Evolutionary conservation across 2,329 filamentous ascomycete genomes (phyloP), one percentile per base, ranked within the genome.

Genomic region (Aspergillus brasiliensis): DNA sequence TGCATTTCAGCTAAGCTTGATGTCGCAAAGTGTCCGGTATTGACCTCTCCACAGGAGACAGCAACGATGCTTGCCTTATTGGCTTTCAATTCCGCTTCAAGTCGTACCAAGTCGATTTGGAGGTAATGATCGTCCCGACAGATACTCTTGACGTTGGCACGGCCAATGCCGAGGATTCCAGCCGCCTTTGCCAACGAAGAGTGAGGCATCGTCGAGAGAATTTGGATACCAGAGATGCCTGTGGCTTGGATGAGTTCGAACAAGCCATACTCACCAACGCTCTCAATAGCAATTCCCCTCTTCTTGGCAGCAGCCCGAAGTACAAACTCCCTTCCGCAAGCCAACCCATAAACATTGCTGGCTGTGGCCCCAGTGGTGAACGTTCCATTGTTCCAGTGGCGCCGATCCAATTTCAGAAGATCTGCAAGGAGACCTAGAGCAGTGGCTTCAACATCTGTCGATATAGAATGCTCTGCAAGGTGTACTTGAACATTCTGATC

Each of bases 401-500:
- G 70, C 0, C 77, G 76, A 1, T 83, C 81, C 0, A 97, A 78
- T 1, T 80, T 75, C 19, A 97, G 77, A 2, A 97, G 75, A 40
- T 88, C 83, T 51, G 86, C 79, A 4, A 97, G 76, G 80, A 96
- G 86, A 17, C 80, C 76, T 55, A 97, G 77, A 0, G 93, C 87
- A 13, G 83, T 81, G 63, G 89, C 86, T 74, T 97, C 93, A 8
- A 97, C 83, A 23, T 87, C 84, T 0, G 92, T 96, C 19, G 87
- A 84, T 28, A 93, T 83, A 0, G 87, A 90, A 73, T 97, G 90
- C 19, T 81, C 79, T 0, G 91, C 88, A 1, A 97, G 80, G 73
- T 97, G 92, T 0, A 96, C 91, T 59, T 88, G 84, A 4, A 92
- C 88, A 74, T 93, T 97, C 73, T 96, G 91, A 72, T 97, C 93